These are phyloP conservation scores for Pleurozium schreberi DNA, from an alignment of 225 moss, liverwort and hornwort species.

Conservation along the genomic window DNA sequence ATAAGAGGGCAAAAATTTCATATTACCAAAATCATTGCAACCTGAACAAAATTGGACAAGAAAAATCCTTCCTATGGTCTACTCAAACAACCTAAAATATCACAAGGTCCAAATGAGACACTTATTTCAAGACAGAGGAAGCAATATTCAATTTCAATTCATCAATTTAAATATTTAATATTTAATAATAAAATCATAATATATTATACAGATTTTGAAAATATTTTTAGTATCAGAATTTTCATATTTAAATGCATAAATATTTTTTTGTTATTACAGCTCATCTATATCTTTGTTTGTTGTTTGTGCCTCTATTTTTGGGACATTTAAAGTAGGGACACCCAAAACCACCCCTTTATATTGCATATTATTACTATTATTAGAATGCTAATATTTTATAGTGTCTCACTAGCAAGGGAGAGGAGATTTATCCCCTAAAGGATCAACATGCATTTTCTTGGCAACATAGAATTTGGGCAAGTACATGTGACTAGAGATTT, in stretches of 20 bases:
- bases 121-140: background rate
- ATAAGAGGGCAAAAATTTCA: background rate
- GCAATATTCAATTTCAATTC: background rate
- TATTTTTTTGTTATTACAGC: background rate
- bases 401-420: background rate
- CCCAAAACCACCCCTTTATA: rapidly evolving
- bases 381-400: background rate
- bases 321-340: rapidly evolving
- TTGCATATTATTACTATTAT: rapidly evolving
- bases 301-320: background rate
- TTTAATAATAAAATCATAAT: too few relatives aligned
- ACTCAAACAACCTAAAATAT: background rate
- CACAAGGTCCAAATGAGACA: background rate
- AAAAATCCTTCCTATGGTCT: background rate
- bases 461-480: too few relatives aligned
- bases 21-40: background rate
- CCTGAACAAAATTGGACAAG: background rate
- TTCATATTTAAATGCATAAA: background rate
- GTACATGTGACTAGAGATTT: too few relatives aligned
- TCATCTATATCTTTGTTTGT: background rate
- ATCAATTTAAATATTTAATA: background rate
- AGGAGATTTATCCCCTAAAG: too few relatives aligned
- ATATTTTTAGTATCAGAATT: background rate
- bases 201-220: background rate
- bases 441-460: too few relatives aligned